Conservation (phyloP, 2,329 filamentous ascomycete species). For the Colletotrichum sp. region DNA sequence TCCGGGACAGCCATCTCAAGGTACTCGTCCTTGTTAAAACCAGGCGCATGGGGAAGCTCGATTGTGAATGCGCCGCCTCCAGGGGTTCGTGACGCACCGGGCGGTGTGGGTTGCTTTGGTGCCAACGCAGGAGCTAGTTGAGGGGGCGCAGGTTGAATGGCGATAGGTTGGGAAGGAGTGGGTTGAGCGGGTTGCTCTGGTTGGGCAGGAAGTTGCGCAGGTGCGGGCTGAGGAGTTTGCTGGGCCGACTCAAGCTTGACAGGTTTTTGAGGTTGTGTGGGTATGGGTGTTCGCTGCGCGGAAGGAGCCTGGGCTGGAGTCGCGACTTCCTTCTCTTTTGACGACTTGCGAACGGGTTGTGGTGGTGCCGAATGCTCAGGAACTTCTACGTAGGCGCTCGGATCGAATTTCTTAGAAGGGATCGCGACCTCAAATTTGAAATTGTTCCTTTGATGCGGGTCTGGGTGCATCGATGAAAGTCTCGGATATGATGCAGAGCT, state of each 20-base stretch:
- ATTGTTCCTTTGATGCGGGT: constrained; percentile 38
- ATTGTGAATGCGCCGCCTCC: constrained; percentile 41
- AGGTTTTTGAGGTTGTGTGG: background rate
- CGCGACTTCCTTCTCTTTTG: background rate
- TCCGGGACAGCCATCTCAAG: constrained; percentile 46
- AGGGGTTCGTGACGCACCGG: background rate
- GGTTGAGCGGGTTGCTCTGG: background rate
- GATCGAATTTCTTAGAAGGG: constrained; percentile 48
- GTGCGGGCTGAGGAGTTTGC: background rate
- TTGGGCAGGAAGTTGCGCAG: background rate
- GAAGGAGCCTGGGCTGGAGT: background rate
- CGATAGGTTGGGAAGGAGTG: background rate
- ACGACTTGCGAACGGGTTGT: constrained; percentile 15
- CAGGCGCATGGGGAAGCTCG: constrained; percentile 46
- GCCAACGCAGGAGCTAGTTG: background rate
- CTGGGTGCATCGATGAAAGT: constrained; percentile 25
- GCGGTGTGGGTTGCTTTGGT: background rate
- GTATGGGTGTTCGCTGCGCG: background rate
- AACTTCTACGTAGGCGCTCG: constrained; percentile 39
- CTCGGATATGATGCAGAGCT: background rate
- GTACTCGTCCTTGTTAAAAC: constrained; percentile 59
- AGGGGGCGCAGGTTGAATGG: background rate
- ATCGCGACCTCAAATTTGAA: constrained; percentile 53
- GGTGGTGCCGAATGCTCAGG: constrained; percentile 27
- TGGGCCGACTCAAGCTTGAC: background rate